phyloP scores from a whole-genome alignment of 306 rosid genomes.

The Leucaena leucocephala region DNA sequence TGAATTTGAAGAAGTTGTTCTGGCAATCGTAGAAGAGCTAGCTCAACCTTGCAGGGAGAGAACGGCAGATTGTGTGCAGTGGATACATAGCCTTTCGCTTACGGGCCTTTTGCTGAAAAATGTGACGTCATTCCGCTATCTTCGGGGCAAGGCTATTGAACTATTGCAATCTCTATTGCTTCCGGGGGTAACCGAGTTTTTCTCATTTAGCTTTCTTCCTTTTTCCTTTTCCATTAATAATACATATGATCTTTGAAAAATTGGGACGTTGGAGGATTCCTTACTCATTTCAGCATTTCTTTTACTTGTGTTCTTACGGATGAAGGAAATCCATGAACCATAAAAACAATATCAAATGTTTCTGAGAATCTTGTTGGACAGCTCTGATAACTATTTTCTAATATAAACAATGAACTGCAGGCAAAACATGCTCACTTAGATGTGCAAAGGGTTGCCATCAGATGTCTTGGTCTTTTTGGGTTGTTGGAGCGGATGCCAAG shows the following conservation, averaged over 20 bases:
- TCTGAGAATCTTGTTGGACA: constrained; percentile 19
- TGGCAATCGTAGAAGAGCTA: constrained; percentile 69
- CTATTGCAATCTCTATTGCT: constrained; percentile 78
- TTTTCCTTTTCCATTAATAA: too few species aligned
- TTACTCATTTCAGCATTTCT: constrained; percentile 11
- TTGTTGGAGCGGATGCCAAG: constrained; percentile 83
- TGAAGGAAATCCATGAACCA: constrained; percentile 16
- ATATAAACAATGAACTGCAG: constrained; percentile 49
- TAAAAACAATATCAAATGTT: constrained; percentile 11
- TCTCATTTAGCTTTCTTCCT: neutral
- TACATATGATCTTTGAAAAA: neutral
- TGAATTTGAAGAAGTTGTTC: constrained; percentile 84
- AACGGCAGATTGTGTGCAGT: constrained; percentile 78
- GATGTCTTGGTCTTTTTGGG: constrained; percentile 94
- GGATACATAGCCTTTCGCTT: constrained; percentile 91
- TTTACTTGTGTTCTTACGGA: neutral
- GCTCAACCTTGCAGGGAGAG: constrained; percentile 93
- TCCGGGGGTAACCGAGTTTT: constrained; percentile 69
- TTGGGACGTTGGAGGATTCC: neutral
- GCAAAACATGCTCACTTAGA: constrained; percentile 87
- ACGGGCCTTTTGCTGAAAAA: constrained; percentile 76
- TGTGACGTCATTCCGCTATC: constrained; percentile 58
- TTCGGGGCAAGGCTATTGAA: constrained; percentile 69
- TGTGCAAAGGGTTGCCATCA: constrained; percentile 82
- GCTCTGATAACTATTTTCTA: constrained; percentile 17